A percentile compares a stretch with the other conserved stretches of the same genome.
These are phyloP conservation scores for Yamadazyma dendronema DNA, from an alignment of 1,139 yeast genomes.

Conservation along the genomic window DNA sequence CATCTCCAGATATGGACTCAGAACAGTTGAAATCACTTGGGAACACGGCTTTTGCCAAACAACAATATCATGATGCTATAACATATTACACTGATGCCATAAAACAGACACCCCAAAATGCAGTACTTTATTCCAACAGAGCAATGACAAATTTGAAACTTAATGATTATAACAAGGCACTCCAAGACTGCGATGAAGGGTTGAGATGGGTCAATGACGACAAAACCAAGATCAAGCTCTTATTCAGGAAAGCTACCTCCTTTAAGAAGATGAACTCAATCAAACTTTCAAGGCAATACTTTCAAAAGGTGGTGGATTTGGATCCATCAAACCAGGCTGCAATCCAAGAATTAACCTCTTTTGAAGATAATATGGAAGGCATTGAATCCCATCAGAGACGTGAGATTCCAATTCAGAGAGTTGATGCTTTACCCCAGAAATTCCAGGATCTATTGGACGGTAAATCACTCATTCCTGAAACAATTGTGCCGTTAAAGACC, in stretches of 20 bases:
- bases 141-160: conserved; percentile 71
- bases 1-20: background rate
- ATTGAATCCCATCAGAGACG: conserved; percentile 8
- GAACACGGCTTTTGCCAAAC: conserved; percentile 59
- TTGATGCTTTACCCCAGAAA: conserved; percentile 44
- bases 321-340: conserved; percentile 47
- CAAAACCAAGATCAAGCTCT: conserved; percentile 43
- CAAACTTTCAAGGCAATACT: conserved; percentile 32
- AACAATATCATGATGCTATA: conserved; percentile 58
- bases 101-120: conserved; percentile 49
- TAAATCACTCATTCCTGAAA: background rate
- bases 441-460: conserved; percentile 9
- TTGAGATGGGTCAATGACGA: conserved; percentile 35
- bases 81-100: conserved; percentile 66
- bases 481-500: background rate
- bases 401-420: conserved; percentile 40
- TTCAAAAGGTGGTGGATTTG: conserved; percentile 39
- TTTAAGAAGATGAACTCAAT: conserved; percentile 31
- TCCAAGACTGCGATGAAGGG: conserved; percentile 60
- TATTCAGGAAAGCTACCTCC: conserved; percentile 58
- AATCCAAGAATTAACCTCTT: conserved; percentile 20
- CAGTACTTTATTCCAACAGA: conserved; percentile 73
- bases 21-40: conserved; percentile 51
- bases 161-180: conserved; percentile 53
- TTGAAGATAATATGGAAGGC: conserved; percentile 6